phyloP scores from a whole-genome alignment of 192 early-diverging fungal genomes.

The Mortierella alpina region DNA sequence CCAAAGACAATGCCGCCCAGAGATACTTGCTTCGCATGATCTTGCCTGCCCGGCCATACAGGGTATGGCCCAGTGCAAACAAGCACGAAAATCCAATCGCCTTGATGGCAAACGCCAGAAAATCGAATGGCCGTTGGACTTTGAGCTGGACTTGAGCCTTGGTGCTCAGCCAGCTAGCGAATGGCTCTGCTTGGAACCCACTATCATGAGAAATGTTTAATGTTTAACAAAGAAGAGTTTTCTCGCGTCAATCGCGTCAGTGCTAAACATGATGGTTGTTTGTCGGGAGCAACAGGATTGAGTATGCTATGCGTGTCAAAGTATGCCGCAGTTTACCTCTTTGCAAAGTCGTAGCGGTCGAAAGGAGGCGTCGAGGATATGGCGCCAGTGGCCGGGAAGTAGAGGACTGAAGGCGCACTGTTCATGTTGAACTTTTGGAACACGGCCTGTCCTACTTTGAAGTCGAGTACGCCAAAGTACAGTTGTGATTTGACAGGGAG shows the following conservation, averaged over 20 bases:
- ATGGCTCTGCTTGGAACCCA: constrained; percentile 71
- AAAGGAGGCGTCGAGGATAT: constrained; percentile 11
- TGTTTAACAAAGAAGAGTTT: no score
- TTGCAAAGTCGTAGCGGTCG: constrained; percentile 70
- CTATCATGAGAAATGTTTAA: constrained; percentile 43
- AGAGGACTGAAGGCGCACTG: constrained; percentile 73
- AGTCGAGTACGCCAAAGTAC: constrained; percentile 78
- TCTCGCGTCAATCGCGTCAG: background rate
- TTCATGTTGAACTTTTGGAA: constrained; percentile 69
- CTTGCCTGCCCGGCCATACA: constrained; percentile 56
- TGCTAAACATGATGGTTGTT: background rate
- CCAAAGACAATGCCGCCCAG: constrained; percentile 66
- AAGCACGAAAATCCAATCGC: constrained; percentile 45
- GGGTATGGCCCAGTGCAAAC: constrained; percentile 44
- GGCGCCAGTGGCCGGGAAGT: constrained; percentile 66
- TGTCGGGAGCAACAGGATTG: background rate
- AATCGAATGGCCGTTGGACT: constrained; percentile 70
- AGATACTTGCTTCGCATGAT: constrained; percentile 66
- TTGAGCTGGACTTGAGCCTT: constrained; percentile 48
- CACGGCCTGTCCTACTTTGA: constrained; percentile 66
- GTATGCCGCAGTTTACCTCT: constrained; percentile 48
- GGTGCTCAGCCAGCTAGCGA: constrained; percentile 67
- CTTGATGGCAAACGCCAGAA: constrained; percentile 54
- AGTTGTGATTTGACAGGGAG: constrained; percentile 53
- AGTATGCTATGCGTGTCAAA: background rate